Conservation (phyloP, 2,329 filamentous ascomycete genomes). For the Claviceps paspali region DNA sequence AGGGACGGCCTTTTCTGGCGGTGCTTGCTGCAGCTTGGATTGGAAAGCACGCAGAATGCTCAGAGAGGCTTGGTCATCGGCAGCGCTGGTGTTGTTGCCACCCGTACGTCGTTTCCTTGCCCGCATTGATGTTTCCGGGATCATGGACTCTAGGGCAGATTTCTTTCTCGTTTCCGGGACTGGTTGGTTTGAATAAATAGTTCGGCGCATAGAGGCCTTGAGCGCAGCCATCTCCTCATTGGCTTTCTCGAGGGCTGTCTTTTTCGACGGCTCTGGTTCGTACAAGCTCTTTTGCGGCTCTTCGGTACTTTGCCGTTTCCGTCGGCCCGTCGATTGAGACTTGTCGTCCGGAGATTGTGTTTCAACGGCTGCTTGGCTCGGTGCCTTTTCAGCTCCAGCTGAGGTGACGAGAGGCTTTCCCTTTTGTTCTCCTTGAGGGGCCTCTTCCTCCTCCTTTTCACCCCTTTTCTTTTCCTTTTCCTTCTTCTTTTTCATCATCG, state of each 20-base stretch:
- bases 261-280: conserved; percentile 19
- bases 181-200: conserved; percentile 29
- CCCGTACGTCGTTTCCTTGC: conserved; percentile 55
- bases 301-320: conserved; percentile 3
- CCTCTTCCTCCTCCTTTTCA: conserved; percentile 11
- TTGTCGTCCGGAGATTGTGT: neutral
- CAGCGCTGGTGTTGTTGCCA: conserved; percentile 32
- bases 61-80: conserved; percentile 48
- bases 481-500: conserved; percentile 6
- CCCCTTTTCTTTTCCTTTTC: neutral
- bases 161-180: conserved; percentile 42
- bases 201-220: conserved; percentile 68
- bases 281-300: conserved; percentile 11
- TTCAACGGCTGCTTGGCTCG: neutral
- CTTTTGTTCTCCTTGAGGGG: conserved; percentile 17
- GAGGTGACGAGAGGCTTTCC: conserved; percentile 5
- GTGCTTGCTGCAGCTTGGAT: conserved; percentile 49
- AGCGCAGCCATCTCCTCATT: conserved; percentile 70
- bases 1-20: conserved; percentile 24
- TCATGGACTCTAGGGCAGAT: conserved; percentile 56
- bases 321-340: neutral
- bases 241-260: conserved; percentile 48
- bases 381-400: conserved; percentile 7
- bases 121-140: conserved; percentile 53
- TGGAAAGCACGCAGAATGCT: conserved; percentile 67